These are phyloP conservation scores for Echium plantagineum DNA, from an alignment of 257 asterid genomes.

Conservation along the genomic window DNA sequence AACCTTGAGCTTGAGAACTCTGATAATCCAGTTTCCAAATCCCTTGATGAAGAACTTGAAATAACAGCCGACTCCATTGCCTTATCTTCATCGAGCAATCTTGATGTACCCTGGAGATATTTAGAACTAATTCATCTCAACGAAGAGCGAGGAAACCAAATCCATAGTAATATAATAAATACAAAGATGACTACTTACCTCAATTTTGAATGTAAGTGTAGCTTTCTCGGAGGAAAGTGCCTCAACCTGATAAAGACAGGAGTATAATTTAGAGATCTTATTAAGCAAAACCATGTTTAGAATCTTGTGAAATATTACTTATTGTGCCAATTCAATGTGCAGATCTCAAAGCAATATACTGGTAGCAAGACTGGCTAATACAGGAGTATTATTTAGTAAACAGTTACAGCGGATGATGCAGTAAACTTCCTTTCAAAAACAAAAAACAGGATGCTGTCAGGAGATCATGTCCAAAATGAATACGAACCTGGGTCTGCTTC, in stretches of 20 bases:
- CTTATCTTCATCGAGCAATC: conserved; percentile 49
- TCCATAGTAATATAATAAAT: conserved; percentile 4
- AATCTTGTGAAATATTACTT: background rate
- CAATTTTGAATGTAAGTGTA: conserved; percentile 55
- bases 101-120: conserved; percentile 55
- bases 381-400: background rate
- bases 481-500: conserved; percentile 4
- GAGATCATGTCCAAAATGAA: background rate
- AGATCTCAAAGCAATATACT: too few relatives aligned
- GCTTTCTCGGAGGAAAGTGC: conserved; percentile 83
- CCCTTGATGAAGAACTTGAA: conserved; percentile 42
- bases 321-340: background rate
- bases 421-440: too few relatives aligned
- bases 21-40: conserved; percentile 44
- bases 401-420: background rate
- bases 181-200: conserved; percentile 37
- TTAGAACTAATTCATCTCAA: conserved; percentile 7
- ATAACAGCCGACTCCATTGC: conserved; percentile 27
- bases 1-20: conserved; percentile 36
- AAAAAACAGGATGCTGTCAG: too few relatives aligned
- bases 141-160: conserved; percentile 1
- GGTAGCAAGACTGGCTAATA: background rate
- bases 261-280: conserved; percentile 7
- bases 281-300: conserved; percentile 1
- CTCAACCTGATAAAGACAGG: conserved; percentile 53